Conservation (phyloP, 2,329 filamentous ascomycete species). For the Elsinoe fawcettii region DNA sequence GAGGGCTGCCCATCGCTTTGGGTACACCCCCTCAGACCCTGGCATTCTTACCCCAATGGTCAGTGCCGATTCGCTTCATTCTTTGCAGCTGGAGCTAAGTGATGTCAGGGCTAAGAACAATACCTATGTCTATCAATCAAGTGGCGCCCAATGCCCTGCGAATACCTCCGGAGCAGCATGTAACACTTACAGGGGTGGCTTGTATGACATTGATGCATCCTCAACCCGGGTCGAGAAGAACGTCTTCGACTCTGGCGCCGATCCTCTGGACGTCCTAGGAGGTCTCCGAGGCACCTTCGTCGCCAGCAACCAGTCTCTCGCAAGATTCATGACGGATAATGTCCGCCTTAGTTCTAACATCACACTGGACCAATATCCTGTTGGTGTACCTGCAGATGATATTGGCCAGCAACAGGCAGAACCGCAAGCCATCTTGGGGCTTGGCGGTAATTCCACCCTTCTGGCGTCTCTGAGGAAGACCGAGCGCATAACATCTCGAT, state of each 20-base stretch:
- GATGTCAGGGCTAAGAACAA: constrained; percentile 1
- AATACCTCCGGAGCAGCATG: not conserved
- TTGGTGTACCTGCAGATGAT: not conserved
- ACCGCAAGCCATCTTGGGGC: not conserved
- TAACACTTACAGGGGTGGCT: not conserved
- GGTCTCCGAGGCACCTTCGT: not conserved
- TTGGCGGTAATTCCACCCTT: not conserved
- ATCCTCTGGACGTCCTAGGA: not conserved
- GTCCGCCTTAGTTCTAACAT: not conserved
- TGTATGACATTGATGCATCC: not conserved
- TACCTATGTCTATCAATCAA: not conserved
- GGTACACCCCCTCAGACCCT: not conserved
- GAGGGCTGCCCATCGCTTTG: not conserved
- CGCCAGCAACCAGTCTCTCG: not conserved
- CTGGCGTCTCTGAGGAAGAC: not conserved
- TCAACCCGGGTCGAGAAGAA: not conserved
- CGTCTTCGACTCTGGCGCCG: not conserved
- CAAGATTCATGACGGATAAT: not conserved
- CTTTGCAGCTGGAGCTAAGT: not conserved
- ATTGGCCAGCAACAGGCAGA: not conserved
- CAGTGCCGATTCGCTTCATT: not conserved
- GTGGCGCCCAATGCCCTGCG: not conserved
- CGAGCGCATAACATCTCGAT: not conserved
- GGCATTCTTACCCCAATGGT: constrained; percentile 4
- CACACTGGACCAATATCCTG: not conserved